Evolutionary conservation across 75 land plant species (phyloP), one percentile per base, ranked within the genome.

Genomic region (Cryptomeria japonica): DNA sequence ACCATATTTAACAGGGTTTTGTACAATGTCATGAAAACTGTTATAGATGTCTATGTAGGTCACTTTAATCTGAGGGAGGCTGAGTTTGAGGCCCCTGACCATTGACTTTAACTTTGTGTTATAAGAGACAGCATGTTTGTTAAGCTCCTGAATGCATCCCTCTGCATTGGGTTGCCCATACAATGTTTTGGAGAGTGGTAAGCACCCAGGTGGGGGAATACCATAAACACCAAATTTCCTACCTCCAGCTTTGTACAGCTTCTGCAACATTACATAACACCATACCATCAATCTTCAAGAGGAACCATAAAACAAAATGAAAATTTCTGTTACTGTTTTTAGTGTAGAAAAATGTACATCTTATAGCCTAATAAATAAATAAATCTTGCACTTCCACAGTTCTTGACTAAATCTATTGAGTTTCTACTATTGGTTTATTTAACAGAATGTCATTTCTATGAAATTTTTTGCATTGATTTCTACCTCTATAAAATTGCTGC

Each of bases 181-280:
- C 32, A 87, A 49, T 36, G 94, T 90, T 72, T 93, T 90, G 83
- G 88, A 92, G 88, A 91, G 78, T 14, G 98, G 97, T 32, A 96
- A 53, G 88, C 98, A 96, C 5, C 98, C 98, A 87, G 94, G 89
- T 3, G 98, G 97, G 61, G 94, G 93, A 34, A 95, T 87, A 0
- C 93, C 91, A 9, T 76, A 42, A 15, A 96, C 16, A 39, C 90
- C 42, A 14, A 96, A 88, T 61, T 92, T 94, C 37, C 97, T 92
- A 36, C 91, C 98, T n/a, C 98, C 98, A 0, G 90, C 82, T 2
- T 56, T 36, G 89, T 92, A 91, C 8, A 96, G 51, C n/a, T 92
- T 47, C 84, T 82, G 84, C 77, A 32, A 75, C 77, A 75, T 34
- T 25, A 8, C 16, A 25, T 28, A 25, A 32, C 15, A 13, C 34